A percentile compares a stretch with the other conserved stretches of the same genome.
Conservation (phyloP, 139 green algal genomes). For the Nannochloris sp. region DNA sequence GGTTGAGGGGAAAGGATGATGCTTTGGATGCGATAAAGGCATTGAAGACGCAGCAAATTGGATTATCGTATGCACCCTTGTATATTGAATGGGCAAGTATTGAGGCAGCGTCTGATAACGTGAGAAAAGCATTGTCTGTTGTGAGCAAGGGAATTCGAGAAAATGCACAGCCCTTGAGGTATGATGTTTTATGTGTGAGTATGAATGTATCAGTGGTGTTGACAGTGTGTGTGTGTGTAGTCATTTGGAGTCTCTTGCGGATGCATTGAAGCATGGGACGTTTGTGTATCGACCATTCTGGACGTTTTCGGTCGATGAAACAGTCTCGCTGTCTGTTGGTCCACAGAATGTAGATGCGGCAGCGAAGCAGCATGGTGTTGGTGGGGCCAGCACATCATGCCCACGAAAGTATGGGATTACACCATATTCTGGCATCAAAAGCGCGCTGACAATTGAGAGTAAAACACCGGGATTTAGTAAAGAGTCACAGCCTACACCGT, state of each 20-base stretch:
- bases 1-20: conserved; percentile 63
- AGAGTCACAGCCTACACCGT: neutral
- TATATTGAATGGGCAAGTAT: conserved; percentile 71
- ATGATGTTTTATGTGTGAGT: neutral
- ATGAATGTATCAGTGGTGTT: neutral
- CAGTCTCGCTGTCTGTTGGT: neutral
- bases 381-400: no score
- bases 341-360: no score
- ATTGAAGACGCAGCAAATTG: conserved; percentile 67
- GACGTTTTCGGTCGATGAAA: neutral
- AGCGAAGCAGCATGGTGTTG: no score
- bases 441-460: no score
- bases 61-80: conserved; percentile 37
- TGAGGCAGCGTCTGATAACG: conserved; percentile 49
- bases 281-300: neutral
- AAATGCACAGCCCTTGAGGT: neutral
- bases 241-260: neutral
- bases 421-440: no score
- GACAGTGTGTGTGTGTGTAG: neutral
- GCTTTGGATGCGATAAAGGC: conserved; percentile 78
- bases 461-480: no score
- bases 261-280: neutral
- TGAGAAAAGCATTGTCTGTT: conserved; percentile 41
- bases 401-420: no score
- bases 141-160: conserved; percentile 42